These are phyloP conservation scores for Fistulina hepatica DNA, from an alignment of 1,284 basidiomycete genomes.

Conservation along the genomic window DNA sequence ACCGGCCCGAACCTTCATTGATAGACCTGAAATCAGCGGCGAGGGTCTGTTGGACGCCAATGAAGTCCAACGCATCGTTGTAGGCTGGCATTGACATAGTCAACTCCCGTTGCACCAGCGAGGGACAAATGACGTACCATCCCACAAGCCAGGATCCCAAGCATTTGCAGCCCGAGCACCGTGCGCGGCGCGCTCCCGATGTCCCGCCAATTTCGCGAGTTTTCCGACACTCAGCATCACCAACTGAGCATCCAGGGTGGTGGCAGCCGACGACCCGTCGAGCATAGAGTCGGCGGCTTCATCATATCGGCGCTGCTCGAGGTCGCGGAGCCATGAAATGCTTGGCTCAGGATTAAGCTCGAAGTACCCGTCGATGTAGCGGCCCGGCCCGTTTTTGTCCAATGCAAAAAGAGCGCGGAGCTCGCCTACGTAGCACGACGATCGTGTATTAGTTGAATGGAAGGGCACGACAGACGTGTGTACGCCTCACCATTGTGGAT, in stretches of 20 bases:
- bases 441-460: slow-evolving; percentile 4
- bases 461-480: background rate
- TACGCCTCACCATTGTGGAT: slow-evolving; percentile 53
- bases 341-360: slow-evolving; percentile 46
- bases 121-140: background rate
- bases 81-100: slow-evolving; percentile 35
- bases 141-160: no score
- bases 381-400: slow-evolving; percentile 43
- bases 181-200: slow-evolving; percentile 44
- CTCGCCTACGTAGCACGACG: slow-evolving; percentile 40
- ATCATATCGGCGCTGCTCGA: slow-evolving; percentile 60
- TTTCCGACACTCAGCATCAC: slow-evolving; percentile 90
- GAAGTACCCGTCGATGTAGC: slow-evolving; percentile 72
- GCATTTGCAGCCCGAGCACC: no score
- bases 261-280: slow-evolving; percentile 45
- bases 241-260: slow-evolving; percentile 59
- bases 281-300: slow-evolving; percentile 58
- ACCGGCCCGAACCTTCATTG: slow-evolving; percentile 47
- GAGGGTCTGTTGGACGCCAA: slow-evolving; percentile 60
- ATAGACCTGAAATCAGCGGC: slow-evolving; percentile 44
- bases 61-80: slow-evolving; percentile 64
- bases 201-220: slow-evolving; percentile 69
- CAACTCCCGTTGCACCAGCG: background rate
- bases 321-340: slow-evolving; percentile 86
- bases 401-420: slow-evolving; percentile 68